A percentile compares a stretch with the other conserved stretches of the same genome.
These are phyloP conservation scores for Binderoboletus segoi DNA, from an alignment of 1,284 basidiomycete species.

Conservation along the genomic window DNA sequence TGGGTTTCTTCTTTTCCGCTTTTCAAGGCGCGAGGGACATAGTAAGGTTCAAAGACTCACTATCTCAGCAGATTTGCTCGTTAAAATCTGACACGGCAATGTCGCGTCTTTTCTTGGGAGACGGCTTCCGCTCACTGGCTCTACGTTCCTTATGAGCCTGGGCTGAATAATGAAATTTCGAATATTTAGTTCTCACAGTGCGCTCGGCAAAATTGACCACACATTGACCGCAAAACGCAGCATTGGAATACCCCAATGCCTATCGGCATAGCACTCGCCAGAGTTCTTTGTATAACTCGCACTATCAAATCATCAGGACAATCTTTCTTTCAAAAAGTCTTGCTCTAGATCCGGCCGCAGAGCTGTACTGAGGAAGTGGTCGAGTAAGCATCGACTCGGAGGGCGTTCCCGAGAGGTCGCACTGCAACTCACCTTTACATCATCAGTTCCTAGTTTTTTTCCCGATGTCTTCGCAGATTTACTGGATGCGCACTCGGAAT, in stretches of 20 bases:
- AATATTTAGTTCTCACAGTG: constrained; percentile 11
- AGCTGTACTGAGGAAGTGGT: neutral
- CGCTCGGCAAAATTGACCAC: neutral
- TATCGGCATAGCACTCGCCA: constrained; percentile 3
- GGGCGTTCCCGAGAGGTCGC: constrained; percentile 2
- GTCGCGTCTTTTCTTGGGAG: neutral
- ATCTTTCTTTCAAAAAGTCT: neutral
- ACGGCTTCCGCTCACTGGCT: constrained; percentile 5
- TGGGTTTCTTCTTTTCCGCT: neutral
- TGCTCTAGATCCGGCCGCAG: constrained; percentile 4
- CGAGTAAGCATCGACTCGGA: neutral
- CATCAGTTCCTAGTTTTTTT: constrained; percentile 1
- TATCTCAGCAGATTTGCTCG: neutral
- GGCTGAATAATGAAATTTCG: too few species aligned
- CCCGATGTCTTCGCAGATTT: neutral
- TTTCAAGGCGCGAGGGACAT: neutral
- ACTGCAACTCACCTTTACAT: neutral
- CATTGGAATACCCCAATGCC: constrained; percentile 1
- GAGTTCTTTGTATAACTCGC: neutral
- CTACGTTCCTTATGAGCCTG: neutral
- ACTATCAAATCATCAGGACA: neutral
- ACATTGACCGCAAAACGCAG: constrained; percentile 6
- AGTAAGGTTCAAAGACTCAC: neutral
- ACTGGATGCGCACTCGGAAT: neutral
- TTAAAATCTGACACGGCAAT: neutral